Percentiles rank a stretch among this genome's conserved stretches.
Evolutionary conservation across 768 basidiomycete genomes (phyloP).

Genomic region (Tylopilus plumbeoviolaceoides): DNA sequence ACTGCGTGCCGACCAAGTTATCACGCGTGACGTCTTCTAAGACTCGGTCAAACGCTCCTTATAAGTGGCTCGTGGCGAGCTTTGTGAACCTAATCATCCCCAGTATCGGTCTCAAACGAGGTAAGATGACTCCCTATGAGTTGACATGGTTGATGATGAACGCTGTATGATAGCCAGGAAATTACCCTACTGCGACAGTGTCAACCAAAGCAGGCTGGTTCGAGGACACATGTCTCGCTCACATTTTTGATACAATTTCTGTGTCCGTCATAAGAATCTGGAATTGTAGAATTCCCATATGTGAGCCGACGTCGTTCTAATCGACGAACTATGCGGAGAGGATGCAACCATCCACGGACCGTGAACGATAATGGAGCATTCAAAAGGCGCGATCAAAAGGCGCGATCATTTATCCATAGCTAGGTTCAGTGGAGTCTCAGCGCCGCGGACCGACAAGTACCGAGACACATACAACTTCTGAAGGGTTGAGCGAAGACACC

Average conservation of each 20-base stretch:
- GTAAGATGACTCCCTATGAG: conserved; percentile 40
- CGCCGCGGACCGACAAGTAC: too few species aligned
- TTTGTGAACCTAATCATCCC: conserved; percentile 31
- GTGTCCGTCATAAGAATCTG: conserved; percentile 28
- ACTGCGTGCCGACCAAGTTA: too few species aligned
- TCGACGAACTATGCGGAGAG: conserved; percentile 38
- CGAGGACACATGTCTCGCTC: neutral
- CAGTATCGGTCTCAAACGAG: conserved; percentile 36
- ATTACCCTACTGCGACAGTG: too few species aligned
- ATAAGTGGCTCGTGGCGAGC: conserved; percentile 31
- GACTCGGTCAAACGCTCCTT: too few species aligned
- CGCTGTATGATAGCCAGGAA: too few species aligned
- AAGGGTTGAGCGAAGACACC: conserved; percentile 34
- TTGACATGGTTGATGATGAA: too few species aligned
- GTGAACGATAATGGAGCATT: conserved; percentile 22
- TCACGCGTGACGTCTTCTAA: too few species aligned
- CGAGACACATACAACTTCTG: conserved; percentile 35
- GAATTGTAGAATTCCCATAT: conserved; percentile 41
- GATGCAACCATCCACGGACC: conserved; percentile 42
- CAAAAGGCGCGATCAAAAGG: too few species aligned
- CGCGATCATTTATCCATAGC: too few species aligned
- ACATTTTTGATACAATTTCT: conserved; percentile 27
- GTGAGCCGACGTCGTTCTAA: conserved; percentile 37
- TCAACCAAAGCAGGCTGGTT: neutral
- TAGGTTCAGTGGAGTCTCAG: too few species aligned